Evolutionary conservation across 1,284 basidiomycete species (phyloP).

Genomic region (Moesziomyces globuligerus): DNA sequence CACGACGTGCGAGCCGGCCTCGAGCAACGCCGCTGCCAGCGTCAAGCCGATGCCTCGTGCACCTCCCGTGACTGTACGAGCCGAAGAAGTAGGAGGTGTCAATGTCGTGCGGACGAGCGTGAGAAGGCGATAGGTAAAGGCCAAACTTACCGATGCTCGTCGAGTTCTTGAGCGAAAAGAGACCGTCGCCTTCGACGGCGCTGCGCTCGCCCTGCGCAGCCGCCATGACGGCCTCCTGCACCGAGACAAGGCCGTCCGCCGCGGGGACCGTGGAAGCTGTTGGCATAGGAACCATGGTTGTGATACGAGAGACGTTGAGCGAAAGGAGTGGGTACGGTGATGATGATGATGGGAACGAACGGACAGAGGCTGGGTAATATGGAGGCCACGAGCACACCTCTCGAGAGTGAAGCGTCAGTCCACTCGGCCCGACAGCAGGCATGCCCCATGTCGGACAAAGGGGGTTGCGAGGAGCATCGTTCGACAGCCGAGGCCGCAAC

Average conservation of each 20-base stretch:
- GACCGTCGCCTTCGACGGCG: slow-evolving; percentile 3
- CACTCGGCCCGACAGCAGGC: too few species aligned
- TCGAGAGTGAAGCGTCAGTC: too few species aligned
- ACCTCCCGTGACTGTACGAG: slow-evolving; percentile 67
- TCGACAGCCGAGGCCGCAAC: too few species aligned
- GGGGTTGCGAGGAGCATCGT: too few species aligned
- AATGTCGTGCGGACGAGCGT: too few species aligned
- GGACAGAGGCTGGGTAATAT: too few species aligned
- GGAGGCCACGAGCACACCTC: too few species aligned
- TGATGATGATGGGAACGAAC: background rate
- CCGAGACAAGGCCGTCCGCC: slow-evolving; percentile 6
- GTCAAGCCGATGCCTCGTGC: slow-evolving; percentile 83
- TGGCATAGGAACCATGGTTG: slow-evolving; percentile 10
- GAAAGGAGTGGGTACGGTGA: background rate
- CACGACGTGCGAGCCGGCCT: slow-evolving; percentile 80
- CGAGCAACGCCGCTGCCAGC: slow-evolving; percentile 78
- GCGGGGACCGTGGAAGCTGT: slow-evolving; percentile 1
- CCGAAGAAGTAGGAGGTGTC: too few species aligned
- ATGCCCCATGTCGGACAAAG: too few species aligned
- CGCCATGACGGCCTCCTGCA: slow-evolving; percentile 7
- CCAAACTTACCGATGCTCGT: slow-evolving; percentile 12
- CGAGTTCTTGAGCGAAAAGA: slow-evolving; percentile 12
- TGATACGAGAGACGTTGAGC: background rate
- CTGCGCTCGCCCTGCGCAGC: slow-evolving; percentile 7
- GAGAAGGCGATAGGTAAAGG: background rate